Percentiles rank a stretch among this genome's conserved stretches.
Evolutionary conservation across 306 rosid species (phyloP).

Genomic region (Acmispon strigosus): DNA sequence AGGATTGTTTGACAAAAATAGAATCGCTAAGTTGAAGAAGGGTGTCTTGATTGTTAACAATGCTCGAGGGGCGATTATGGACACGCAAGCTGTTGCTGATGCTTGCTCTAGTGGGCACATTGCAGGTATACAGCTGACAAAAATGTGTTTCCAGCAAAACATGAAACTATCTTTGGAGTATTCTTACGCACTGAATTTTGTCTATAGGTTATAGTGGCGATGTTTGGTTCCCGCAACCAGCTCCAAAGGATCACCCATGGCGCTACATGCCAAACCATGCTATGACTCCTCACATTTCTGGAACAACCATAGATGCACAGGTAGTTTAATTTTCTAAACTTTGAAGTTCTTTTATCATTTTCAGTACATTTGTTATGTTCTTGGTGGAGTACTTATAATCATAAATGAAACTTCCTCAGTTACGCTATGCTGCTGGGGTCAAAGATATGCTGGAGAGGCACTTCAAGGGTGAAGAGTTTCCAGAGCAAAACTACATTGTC

Average conservation of each 20-base stretch:
- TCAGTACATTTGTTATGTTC: neutral
- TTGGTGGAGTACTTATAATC: neutral
- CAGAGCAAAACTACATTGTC: slow-evolving; percentile 85
- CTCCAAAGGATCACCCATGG: slow-evolving; percentile 99
- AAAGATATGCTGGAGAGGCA: slow-evolving; percentile 93
- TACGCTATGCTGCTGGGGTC: slow-evolving; percentile 86
- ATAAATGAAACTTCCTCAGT: slow-evolving; percentile 30
- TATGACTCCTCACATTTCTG: slow-evolving; percentile 96
- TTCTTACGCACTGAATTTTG: neutral
- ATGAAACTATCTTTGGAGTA: neutral
- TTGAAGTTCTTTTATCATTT: neutral
- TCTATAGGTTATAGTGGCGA: slow-evolving; percentile 86
- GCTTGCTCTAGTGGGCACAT: slow-evolving; percentile 85
- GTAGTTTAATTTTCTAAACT: slow-evolving; percentile 20
- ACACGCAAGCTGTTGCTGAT: slow-evolving; percentile 79
- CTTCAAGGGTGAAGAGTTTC: slow-evolving; percentile 90
- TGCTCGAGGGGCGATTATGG: slow-evolving; percentile 96
- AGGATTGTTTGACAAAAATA: slow-evolving; percentile 71
- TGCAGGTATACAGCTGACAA: slow-evolving; percentile 47
- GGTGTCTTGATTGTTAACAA: slow-evolving; percentile 87
- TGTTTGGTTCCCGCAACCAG: slow-evolving; percentile 95
- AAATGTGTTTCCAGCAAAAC: neutral
- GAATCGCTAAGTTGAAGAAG: slow-evolving; percentile 76
- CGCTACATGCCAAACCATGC: slow-evolving; percentile 98
- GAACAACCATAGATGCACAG: slow-evolving; percentile 98